A percentile compares a stretch with the other conserved stretches of the same genome.
These are phyloP conservation scores for Coemansia sp. DNA, from an alignment of 192 early-diverging fungal species.

Conservation along the genomic window DNA sequence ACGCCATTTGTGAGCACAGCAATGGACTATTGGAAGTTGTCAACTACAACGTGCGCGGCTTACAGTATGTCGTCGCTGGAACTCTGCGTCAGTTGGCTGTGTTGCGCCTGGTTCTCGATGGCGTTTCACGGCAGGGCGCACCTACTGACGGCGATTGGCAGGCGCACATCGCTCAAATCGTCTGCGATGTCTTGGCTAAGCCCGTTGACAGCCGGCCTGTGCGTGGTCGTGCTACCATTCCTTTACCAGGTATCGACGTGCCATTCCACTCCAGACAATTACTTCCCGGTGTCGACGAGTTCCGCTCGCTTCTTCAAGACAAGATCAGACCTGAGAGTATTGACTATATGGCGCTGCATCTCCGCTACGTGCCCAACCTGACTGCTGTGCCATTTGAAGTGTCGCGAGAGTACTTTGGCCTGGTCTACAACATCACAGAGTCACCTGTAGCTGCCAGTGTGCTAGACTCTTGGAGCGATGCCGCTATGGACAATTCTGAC, in stretches of 20 bases:
- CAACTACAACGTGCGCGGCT: conserved; percentile 93
- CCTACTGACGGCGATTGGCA: conserved; percentile 79
- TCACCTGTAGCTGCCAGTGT: conserved; percentile 68
- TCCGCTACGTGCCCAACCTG: conserved; percentile 93
- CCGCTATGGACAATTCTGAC: conserved; percentile 57
- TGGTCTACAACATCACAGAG: conserved; percentile 67
- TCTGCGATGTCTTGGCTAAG: conserved; percentile 63
- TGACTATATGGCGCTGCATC: conserved; percentile 65
- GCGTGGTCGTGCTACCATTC: conserved; percentile 86
- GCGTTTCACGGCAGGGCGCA: conserved; percentile 65
- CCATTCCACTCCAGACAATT: conserved; percentile 90
- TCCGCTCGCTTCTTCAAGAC: conserved; percentile 81
- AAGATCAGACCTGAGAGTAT: conserved; percentile 74
- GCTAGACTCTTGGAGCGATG: conserved; percentile 67
- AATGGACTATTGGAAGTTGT: conserved; percentile 84
- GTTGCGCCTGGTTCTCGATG: conserved; percentile 81
- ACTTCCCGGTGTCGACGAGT: conserved; percentile 77
- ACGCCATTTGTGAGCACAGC: conserved; percentile 72
- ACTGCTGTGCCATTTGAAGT: conserved; percentile 88
- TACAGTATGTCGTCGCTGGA: conserved; percentile 93
- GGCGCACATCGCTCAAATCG: conserved; percentile 73
- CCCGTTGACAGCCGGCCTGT: conserved; percentile 65
- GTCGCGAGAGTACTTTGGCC: conserved; percentile 74
- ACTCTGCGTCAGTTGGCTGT: conserved; percentile 72
- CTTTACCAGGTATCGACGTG: conserved; percentile 87